Percentiles rank a stretch among this genome's conserved stretches.
These are phyloP conservation scores for Podospora conica DNA, from an alignment of 495 filamentous ascomycete species.

Conservation along the genomic window DNA sequence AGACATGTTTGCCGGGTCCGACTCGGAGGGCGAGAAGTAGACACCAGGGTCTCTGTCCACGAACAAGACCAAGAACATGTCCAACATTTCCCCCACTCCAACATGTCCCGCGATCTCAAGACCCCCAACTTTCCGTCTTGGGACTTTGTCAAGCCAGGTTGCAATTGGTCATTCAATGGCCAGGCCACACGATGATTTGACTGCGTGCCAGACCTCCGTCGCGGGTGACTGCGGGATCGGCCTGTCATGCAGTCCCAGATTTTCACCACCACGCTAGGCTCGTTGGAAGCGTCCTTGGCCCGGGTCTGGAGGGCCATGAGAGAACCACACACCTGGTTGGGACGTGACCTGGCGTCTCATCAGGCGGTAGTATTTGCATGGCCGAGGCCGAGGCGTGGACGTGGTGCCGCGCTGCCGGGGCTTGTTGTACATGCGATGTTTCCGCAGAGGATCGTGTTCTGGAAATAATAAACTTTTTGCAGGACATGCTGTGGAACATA, in stretches of 20 bases:
- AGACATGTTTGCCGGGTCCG: slow-evolving; percentile 84
- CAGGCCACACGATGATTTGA: no score
- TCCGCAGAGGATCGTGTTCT: not conserved
- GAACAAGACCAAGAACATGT: not conserved
- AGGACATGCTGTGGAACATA: not conserved
- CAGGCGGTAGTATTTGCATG: not conserved
- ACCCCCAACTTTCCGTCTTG: not conserved
- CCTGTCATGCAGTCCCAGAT: not conserved
- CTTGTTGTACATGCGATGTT: no score
- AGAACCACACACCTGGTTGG: not conserved
- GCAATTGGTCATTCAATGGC: not conserved
- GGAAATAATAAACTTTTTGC: not conserved
- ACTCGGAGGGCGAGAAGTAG: slow-evolving; percentile 35
- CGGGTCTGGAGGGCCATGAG: not conserved
- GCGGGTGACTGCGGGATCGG: not conserved
- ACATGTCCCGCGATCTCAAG: not conserved
- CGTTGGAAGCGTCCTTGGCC: not conserved
- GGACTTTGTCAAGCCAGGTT: not conserved
- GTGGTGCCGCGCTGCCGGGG: not conserved
- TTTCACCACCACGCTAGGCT: not conserved
- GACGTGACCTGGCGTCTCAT: not conserved
- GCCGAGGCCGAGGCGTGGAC: not conserved
- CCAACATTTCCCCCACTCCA: not conserved
- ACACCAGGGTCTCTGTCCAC: not conserved
- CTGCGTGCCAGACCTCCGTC: not conserved